Evolutionary conservation across 1,284 basidiomycete genomes (phyloP).

Genomic region (Cutaneotrichosporon sp.): DNA sequence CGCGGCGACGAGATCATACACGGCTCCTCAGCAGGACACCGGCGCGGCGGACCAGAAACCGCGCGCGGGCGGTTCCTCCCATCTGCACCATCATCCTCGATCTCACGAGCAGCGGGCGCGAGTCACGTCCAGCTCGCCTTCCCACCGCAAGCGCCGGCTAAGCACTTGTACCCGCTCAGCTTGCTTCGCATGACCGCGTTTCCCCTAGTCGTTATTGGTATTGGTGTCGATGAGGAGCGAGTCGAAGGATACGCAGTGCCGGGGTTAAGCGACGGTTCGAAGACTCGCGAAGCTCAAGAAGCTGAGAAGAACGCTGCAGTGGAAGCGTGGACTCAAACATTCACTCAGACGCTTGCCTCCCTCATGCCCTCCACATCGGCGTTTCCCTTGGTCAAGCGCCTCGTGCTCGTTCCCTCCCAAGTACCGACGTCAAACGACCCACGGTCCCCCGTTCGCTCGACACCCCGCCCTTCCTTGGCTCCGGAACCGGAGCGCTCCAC

Average conservation of each 20-base stretch:
- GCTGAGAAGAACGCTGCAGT: not conserved
- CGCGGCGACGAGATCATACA: slow-evolving; percentile 37
- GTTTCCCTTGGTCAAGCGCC: slow-evolving; percentile 62
- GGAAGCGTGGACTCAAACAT: slow-evolving; percentile 20
- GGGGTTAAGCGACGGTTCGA: not conserved
- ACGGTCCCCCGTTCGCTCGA: not conserved
- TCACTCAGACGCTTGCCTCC: slow-evolving; percentile 33
- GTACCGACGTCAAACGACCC: not conserved
- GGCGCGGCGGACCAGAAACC: slow-evolving; percentile 6
- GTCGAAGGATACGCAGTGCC: slow-evolving; percentile 4
- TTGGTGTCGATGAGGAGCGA: slow-evolving; percentile 29
- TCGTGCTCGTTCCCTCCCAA: slow-evolving; percentile 52
- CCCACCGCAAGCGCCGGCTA: slow-evolving; percentile 29
- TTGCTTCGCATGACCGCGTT: slow-evolving; percentile 37
- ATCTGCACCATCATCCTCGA: slow-evolving; percentile 18
- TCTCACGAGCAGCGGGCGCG: slow-evolving; percentile 29
- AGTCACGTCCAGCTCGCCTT: slow-evolving; percentile 42
- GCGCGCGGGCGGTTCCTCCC: slow-evolving; percentile 34
- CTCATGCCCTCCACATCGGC: slow-evolving; percentile 57
- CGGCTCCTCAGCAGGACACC: not conserved
- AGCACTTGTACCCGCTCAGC: slow-evolving; percentile 37
- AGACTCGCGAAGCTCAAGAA: no score
- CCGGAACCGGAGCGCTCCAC: not conserved
- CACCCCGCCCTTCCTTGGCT: not conserved
- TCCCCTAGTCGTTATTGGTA: slow-evolving; percentile 42